Conservation (phyloP, 306 rosid genomes). For the Malus sylvestris region DNA sequence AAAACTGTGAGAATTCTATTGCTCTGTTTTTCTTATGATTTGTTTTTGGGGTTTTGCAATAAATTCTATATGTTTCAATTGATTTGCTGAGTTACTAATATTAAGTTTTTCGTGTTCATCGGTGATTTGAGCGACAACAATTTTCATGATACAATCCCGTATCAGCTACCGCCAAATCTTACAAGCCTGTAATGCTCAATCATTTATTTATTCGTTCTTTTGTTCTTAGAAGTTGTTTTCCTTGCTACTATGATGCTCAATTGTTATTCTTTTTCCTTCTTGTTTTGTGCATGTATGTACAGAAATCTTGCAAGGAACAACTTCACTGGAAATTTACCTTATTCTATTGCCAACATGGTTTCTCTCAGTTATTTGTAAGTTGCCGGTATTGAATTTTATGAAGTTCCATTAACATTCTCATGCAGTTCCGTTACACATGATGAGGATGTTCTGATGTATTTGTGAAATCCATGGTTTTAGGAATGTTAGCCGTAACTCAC, state of each 20-base stretch:
- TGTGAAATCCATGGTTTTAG: constrained; percentile 31
- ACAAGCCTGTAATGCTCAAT: constrained; percentile 69
- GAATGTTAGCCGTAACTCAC: constrained; percentile 66
- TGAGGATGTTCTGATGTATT: constrained; percentile 10
- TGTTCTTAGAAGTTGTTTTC: constrained; percentile 8
- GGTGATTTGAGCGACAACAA: constrained; percentile 79
- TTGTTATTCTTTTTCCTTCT: neutral
- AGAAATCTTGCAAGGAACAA: constrained; percentile 83
- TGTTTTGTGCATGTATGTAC: constrained; percentile 14
- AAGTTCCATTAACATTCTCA: neutral
- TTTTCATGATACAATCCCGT: constrained; percentile 75
- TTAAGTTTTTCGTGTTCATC: constrained; percentile 8
- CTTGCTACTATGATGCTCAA: neutral
- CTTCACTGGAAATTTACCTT: constrained; percentile 86
- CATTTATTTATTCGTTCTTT: neutral
- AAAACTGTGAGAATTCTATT: constrained; percentile 54
- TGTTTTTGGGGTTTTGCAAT: neutral
- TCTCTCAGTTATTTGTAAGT: constrained; percentile 78
- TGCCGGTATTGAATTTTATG: constrained; percentile 13
- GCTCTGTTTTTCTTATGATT: neutral
- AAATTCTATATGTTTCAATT: constrained; percentile 3
- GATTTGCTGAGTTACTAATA: neutral
- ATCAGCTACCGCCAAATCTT: constrained; percentile 89
- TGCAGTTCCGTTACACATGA: constrained; percentile 13
- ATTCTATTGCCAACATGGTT: constrained; percentile 67